Evolutionary conservation across 169 alveolate genomes (phyloP).

Genomic region (Neospora caninum): DNA sequence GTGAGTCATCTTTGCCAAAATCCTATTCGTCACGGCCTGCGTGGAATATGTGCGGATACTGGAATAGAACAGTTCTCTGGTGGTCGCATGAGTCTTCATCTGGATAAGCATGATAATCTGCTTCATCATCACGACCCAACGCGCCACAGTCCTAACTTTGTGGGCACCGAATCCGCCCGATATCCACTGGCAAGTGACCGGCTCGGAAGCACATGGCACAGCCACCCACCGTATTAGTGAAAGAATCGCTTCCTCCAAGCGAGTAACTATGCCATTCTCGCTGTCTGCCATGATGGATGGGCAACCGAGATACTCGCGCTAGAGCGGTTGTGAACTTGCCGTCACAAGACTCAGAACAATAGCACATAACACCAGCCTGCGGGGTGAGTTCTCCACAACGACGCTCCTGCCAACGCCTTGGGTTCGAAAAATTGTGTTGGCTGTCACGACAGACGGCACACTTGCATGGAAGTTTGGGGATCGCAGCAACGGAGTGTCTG

Average conservation of each 20-base stretch:
- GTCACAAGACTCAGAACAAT: too few species aligned
- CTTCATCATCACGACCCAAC: not conserved
- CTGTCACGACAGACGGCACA: too few species aligned
- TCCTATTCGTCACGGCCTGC: not conserved
- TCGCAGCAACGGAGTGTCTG: too few species aligned
- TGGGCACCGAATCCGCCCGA: not conserved
- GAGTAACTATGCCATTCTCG: not conserved
- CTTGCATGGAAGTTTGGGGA: too few species aligned
- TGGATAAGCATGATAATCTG: not conserved
- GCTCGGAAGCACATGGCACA: not conserved
- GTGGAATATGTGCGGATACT: not conserved
- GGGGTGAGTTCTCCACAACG: too few species aligned
- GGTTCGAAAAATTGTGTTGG: too few species aligned
- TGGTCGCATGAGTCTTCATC: slow-evolving; percentile 1
- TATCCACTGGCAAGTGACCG: not conserved
- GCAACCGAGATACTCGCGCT: too few species aligned
- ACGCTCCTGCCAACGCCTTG: too few species aligned
- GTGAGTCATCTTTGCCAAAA: not conserved
- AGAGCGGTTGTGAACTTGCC: too few species aligned
- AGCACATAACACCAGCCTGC: too few species aligned
- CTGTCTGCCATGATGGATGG: not conserved
- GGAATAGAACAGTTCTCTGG: slow-evolving; percentile 8
- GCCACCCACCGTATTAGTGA: not conserved
- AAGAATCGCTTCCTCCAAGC: not conserved
- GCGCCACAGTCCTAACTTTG: not conserved